Evolutionary conservation across 139 green algal genomes (phyloP).

Genomic region (Nannochloris sp.): DNA sequence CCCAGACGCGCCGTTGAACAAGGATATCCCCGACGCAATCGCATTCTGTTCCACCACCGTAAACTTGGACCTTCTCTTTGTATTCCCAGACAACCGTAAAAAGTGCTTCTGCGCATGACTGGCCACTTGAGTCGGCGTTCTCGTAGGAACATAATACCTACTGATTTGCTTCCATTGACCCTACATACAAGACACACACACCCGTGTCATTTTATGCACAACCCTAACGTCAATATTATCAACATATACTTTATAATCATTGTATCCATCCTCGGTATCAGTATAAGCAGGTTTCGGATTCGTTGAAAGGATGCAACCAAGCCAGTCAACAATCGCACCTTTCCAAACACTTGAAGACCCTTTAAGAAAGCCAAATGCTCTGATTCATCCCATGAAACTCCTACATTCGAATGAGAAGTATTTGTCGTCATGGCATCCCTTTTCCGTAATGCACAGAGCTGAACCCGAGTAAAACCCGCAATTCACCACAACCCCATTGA

Average conservation of each 20-base stretch:
- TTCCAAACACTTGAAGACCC: slow-evolving; percentile 63
- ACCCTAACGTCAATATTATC: neutral
- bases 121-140: slow-evolving; percentile 78
- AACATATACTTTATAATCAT: neutral
- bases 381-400: slow-evolving; percentile 49
- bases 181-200: slow-evolving; percentile 5
- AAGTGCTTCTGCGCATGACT: slow-evolving; percentile 90
- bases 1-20: neutral
- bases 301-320: too few species aligned
- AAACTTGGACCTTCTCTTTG: slow-evolving; percentile 64
- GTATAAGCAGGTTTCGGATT: neutral
- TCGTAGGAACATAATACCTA: slow-evolving; percentile 50
- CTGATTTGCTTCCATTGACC: slow-evolving; percentile 80
- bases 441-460: too few species aligned
- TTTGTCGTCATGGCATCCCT: too few species aligned
- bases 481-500: too few species aligned
- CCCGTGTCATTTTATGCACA: neutral
- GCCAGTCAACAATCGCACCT: slow-evolving; percentile 19
- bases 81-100: slow-evolving; percentile 57
- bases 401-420: neutral
- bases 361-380: slow-evolving; percentile 74
- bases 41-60: slow-evolving; percentile 35
- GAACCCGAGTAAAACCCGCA: too few species aligned
- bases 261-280: neutral
- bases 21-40: neutral